These are phyloP conservation scores for Desmodesmus armatus DNA, from an alignment of 139 green algal species.

Conservation along the genomic window DNA sequence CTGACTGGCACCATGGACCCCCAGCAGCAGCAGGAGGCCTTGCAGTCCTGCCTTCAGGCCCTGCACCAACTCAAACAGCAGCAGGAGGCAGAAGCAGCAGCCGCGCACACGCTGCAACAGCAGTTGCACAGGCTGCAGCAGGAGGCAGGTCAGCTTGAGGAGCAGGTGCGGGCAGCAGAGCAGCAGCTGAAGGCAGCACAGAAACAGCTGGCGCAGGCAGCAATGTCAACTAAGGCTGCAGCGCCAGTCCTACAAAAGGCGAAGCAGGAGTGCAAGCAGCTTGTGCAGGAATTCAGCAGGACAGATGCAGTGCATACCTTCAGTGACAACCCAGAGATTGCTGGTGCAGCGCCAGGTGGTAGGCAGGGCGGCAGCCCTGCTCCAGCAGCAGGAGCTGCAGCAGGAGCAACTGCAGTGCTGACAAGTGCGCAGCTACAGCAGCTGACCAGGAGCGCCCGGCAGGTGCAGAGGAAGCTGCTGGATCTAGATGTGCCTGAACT, in stretches of 20 bases:
- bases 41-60: background rate
- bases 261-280: conserved; percentile 19
- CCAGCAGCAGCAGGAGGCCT: conserved; percentile 11
- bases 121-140: conserved; percentile 11
- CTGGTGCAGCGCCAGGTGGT: no score
- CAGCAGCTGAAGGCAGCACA: conserved; percentile 1
- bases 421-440: no score
- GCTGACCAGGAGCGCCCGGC: no score
- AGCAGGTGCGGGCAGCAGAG: background rate
- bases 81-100: background rate
- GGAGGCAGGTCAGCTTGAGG: background rate
- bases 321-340: background rate
- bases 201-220: background rate
- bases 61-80: conserved; percentile 9
- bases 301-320: background rate
- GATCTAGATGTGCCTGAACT: no score
- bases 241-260: background rate
- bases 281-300: conserved; percentile 6
- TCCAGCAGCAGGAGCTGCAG: no score
- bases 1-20: background rate
- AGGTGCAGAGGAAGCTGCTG: no score
- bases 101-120: background rate
- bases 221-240: no score
- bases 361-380: no score
- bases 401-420: no score